Evolutionary conservation across 2,329 filamentous ascomycete species (phyloP), one percentile per base, ranked within the genome.

Genomic region (Aspergillus costaricaensis): DNA sequence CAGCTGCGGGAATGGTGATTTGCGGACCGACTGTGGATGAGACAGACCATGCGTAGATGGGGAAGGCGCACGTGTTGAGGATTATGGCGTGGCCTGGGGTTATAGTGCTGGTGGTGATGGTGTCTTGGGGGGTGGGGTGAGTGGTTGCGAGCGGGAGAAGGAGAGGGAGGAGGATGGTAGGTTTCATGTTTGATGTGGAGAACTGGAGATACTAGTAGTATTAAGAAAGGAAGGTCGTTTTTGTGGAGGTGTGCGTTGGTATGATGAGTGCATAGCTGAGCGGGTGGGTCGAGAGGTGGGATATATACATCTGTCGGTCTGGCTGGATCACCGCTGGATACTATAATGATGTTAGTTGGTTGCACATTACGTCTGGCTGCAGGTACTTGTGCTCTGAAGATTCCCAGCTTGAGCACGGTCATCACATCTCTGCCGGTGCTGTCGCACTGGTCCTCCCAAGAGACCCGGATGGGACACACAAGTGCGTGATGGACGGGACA

Each of bases 11-110:
- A 8, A 80, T 10, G 6, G 60, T 65, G 15, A 62, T 55, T 38
- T 71, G 62, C 2, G 70, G 62, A 14, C 61, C 62, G 43, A 73
- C 62, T 10, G 48, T 55, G 10, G 69, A 65, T 38, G 70, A 71
- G 3, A 79, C 76, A 14, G 74, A 76, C 75, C 76, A 78, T 58
- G 78, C 60, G 57, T 76, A 78, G 52, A 77, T 62, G 10, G 70
- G 66, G 51, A 61, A 57, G 0, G 50, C 7, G 70, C 77, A 79
- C 58, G 69, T 59, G 64, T 79, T 79, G 23, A 58, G 25, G 17
- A 79, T 67, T 14, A 74, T 66, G 17, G 76, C 76, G 36, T 69
- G 61, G 55, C 76, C 76, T 55, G 68, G 36, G 27, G 55, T 65
- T 43, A 63, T 61, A 14, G 48, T 43, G 59, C 48, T 58, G 32